Evolutionary conservation across 441 rosid genomes (phyloP).

Genomic region (Croton setiger): DNA sequence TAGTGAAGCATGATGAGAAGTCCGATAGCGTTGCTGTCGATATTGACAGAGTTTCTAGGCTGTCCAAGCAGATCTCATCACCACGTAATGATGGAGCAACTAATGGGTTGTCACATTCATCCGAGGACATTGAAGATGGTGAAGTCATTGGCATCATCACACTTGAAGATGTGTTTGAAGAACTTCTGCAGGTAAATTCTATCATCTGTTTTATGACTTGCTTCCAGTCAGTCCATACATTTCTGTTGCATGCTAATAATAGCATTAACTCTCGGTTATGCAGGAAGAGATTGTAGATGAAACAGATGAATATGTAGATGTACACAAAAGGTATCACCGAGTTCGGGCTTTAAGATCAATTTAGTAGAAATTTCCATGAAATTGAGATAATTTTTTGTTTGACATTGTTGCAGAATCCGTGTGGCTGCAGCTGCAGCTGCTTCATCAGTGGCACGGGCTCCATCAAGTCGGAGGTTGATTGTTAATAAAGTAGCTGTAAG

Average conservation of each 20-base stretch:
- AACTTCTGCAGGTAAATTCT: constrained; percentile 62
- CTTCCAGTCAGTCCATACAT: background rate
- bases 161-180: constrained; percentile 96
- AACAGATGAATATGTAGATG: constrained; percentile 96
- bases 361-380: background rate
- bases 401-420: constrained; percentile 63
- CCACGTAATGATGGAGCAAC: constrained; percentile 34
- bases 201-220: constrained; percentile 1
- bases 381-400: constrained; percentile 3
- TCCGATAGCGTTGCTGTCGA: constrained; percentile 57
- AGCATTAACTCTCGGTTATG: constrained; percentile 4
- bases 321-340: constrained; percentile 74
- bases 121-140: constrained; percentile 85
- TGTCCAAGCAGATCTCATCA: constrained; percentile 22
- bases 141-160: constrained; percentile 95
- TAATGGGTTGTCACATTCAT: constrained; percentile 38
- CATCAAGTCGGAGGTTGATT: constrained; percentile 71
- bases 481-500: constrained; percentile 74
- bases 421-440: constrained; percentile 99
- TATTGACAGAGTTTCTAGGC: constrained; percentile 53
- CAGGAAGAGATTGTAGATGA: constrained; percentile 99
- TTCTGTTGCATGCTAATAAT: constrained; percentile 9
- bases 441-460: constrained; percentile 86
- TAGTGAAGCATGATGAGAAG: constrained; percentile 48
- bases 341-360: background rate